Base-by-base conservation (phyloP, 306 rosid genomes). In the Glycine tomentella region DNA sequence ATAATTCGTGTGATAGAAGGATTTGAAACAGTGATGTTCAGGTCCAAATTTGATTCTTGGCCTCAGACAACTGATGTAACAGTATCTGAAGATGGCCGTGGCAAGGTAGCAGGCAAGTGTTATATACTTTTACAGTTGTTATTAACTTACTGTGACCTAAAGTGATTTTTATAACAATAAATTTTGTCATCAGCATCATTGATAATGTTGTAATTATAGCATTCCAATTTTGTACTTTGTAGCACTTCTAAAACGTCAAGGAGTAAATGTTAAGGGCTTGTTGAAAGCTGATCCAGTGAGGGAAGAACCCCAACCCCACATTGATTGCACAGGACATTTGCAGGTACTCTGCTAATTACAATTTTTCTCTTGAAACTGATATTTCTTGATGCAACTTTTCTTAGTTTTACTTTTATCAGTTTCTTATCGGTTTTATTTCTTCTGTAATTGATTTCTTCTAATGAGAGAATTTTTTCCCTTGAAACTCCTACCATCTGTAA, bases 221-320 rank as follows among this genome's bases (percentile, higher is more conserved):
- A 25, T 74, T 72, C 53, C 68, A 38, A 5, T 79, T 76, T 80
- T 48, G 55, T 50, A 3, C 38, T 70, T 76, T 75, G 79, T 83
- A 94, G 98, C 97, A 77, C 97, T 94, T 77, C 86, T 94, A 44
- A 92, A 90, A 77, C 97, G 98, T 66, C 98, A 94, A 89, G 98
- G 98, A 65, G 88, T 94, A 62, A 90, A 94, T 82, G 98, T 94
- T 64, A 92, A 87, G 91, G 98, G 98, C 64, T 87, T 94, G 77
- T 80, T 94, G 86, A 94, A 94, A 87, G 87, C 95, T 72, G 97
- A 92, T 90, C 90, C 95, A 12, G 90, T 94, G 15, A 94, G 88
- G 90, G 98, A 94, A 88, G 98, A 94, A 68, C 93, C 93, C 38
- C 97, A 94, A 86, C 92, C 98, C 48, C 86, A 90, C 84, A 94